Evolutionary conservation across 169 alveolate species (phyloP), one percentile per base, ranked within the genome.

Genomic region (Neospora caninum): DNA sequence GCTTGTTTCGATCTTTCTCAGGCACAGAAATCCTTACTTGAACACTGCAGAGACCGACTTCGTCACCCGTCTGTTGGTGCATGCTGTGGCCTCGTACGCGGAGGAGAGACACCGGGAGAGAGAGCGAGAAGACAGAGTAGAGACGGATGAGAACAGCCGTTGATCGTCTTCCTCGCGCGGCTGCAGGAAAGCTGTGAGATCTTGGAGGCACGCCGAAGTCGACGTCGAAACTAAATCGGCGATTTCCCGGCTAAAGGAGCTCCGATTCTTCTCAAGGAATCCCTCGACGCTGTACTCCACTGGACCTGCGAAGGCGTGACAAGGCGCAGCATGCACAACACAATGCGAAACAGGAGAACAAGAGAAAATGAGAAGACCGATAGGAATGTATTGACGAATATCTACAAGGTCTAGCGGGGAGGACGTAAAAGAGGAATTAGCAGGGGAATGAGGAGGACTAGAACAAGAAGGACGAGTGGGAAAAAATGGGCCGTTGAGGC

Each of bases 251-350:
- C 95, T 97, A 9, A 97, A 93, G 73, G 96, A 95, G 92, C 97
- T 98, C 88, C 93, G 93, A 91, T 98, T 97, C 94, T 98, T 98
- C 67, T 96, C 98, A 2, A 97, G 78, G 88, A 98, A 98, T 18
- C 97, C 96, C 36, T 91, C 88, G 20, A 96, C 94, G 88, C 94
- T 93, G 94, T 98, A 98, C 45, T 88, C 94, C 0, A 98, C 98
- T 84, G 96, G 96, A 10, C 93, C 93, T 36, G 93, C 10, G 29
- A 7, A 16, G 34, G 16, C 31, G 80, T 22, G 92, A 87, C n/a
- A 31, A 34, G 92, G 67, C 38, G 6, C 53, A 45, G 13, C 58
- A 49, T 7, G 13, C 58, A 49, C 58, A 49, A 4, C 58, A 49
- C 58, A 4, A 49, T 7, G 13, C 58, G 58, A 49, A 49, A 7